These are phyloP conservation scores for Nitzschia sp. DNA, from an alignment of 108 stramenopile genomes.

Conservation along the genomic window DNA sequence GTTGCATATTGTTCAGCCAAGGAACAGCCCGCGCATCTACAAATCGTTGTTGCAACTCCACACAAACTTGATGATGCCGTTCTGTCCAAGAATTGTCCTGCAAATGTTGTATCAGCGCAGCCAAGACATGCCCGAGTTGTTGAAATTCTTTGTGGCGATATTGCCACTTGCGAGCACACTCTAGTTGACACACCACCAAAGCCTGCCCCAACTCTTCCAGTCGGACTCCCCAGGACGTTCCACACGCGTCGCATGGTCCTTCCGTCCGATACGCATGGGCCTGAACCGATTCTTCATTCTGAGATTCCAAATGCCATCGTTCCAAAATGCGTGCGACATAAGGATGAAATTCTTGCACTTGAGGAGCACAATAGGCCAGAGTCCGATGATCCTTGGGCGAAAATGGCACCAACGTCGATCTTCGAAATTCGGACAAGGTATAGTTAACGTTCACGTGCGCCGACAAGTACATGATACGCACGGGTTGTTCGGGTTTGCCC, in stretches of 20 bases:
- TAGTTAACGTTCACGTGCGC: conserved; percentile 64
- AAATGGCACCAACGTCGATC: conserved; percentile 46
- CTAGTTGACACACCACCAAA: conserved; percentile 45
- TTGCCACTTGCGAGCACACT: conserved; percentile 29
- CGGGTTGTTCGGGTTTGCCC: conserved; percentile 30
- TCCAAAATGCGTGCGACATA: conserved; percentile 30
- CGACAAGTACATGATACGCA: conserved; percentile 57
- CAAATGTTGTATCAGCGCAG: conserved; percentile 3
- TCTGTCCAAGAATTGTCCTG: conserved; percentile 11
- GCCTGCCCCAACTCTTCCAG: conserved; percentile 61
- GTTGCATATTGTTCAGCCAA: conserved; percentile 26
- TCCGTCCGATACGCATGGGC: conserved; percentile 52
- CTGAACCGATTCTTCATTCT: conserved; percentile 18
- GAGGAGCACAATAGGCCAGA: conserved; percentile 45
- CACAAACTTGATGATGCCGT: conserved; percentile 28
- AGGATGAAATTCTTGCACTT: conserved; percentile 37
- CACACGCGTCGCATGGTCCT: conserved; percentile 43
- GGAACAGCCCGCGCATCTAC: conserved; percentile 36
- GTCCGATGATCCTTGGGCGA: conserved; percentile 3
- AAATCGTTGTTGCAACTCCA: conserved; percentile 19
- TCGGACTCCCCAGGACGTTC: conserved; percentile 55
- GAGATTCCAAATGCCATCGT: conserved; percentile 35
- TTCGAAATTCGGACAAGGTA: conserved; percentile 48
- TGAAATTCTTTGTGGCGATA: conserved; percentile 12
- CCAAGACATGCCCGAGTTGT: conserved; percentile 1